Base-by-base conservation (phyloP, 768 basidiomycete species). In the Candolleomyces aberdarensis region DNA sequence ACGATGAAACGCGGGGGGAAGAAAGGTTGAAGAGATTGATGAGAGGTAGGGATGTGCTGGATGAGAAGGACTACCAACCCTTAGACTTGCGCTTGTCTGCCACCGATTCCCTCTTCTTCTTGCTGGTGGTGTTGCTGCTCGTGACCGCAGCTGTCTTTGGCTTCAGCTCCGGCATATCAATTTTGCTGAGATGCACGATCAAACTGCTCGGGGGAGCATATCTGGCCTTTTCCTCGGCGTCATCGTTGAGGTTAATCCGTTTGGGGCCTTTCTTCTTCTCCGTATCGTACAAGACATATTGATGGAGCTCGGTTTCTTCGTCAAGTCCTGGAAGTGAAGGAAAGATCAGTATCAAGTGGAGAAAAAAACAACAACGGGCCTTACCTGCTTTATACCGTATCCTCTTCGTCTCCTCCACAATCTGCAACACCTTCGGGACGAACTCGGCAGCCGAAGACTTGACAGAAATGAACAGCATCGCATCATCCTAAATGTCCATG, bases 391-490 rank as follows among this genome's bases (percentile, higher is more conserved):
- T 92, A 66, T 93, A 77, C 44, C 88, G 80, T 56, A 87, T 77
- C n/a, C 91, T 83, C 68, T 90, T 94, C 0, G 85, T 85, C 68
- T 91, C 84, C 66, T 93, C 89, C 0, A 92, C 91, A 3, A 93
- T 86, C 58, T 86, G 85, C 39, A 94, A 77, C 0, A 93, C 92
- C 66, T 91, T 93, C 3, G 89, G 82, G 3, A 93, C 92, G 51
- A 89, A 78, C 3, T 79, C 76, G 1, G 84, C 73, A 17, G 83
- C 81, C 31, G 82, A 80, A 7, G 91, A 89, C 29, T 85, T 82
- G 29, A 94, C 74, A 5, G 86, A 86, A 59, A 94, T 82, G 67
- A 92, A 94, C 13, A 94, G 73, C 83, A 94, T 87, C 5, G 88
- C 87, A 61, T 90, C 86, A 60, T 92, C 90, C 90, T 91, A 40